Conservation (phyloP, 2,329 filamentous ascomycete genomes). For the Corniculantispora saksenae region DNA sequence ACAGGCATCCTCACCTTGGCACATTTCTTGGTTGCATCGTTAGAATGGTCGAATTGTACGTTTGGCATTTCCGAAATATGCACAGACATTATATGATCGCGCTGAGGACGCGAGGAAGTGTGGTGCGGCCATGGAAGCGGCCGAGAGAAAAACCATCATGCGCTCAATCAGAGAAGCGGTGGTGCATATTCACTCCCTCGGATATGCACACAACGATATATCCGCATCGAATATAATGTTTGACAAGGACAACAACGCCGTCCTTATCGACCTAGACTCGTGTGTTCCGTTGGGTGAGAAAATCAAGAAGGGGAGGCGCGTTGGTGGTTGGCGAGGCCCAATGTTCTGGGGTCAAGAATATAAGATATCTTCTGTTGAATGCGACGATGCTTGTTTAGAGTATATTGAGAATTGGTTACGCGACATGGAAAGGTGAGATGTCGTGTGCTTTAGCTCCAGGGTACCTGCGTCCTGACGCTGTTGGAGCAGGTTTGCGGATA, state of each 20-base stretch:
- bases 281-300: not conserved
- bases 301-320: not conserved
- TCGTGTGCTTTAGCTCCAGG: too few species aligned
- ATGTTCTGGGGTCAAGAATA: not conserved
- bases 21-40: not conserved
- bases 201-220: not conserved
- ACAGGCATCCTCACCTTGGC: not conserved
- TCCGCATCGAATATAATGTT: conserved; percentile 4
- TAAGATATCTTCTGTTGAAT: not conserved
- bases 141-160: not conserved
- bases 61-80: not conserved
- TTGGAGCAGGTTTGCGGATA: too few species aligned
- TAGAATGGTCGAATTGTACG: not conserved
- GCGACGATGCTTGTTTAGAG: not conserved
- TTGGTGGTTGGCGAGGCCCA: conserved; percentile 1
- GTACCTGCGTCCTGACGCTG: too few species aligned
- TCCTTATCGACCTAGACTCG: not conserved
- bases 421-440: not conserved
- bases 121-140: not conserved
- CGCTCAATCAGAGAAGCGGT: not conserved
- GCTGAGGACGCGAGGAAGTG: not conserved
- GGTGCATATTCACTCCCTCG: not conserved
- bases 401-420: not conserved
- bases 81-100: not conserved
- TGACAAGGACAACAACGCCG: not conserved